Evolutionary conservation across 441 rosid species (phyloP), one percentile per base, ranked within the genome.

Genomic region (Macaranga tanarius): DNA sequence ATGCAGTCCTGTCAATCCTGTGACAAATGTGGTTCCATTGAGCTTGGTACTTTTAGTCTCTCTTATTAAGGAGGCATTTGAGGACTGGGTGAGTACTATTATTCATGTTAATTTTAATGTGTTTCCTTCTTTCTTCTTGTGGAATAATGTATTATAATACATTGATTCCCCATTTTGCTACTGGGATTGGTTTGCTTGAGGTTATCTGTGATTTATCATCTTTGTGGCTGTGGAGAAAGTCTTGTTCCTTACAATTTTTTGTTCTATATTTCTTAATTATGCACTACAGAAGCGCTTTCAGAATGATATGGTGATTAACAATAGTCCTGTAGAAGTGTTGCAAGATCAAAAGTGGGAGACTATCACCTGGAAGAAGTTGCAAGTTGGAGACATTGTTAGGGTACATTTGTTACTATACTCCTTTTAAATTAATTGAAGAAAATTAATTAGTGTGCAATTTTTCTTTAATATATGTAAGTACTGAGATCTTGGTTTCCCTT

Each of bases 51-150:
- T 96, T 79, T 86, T 96, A 25, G 99, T 93, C 72, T 96, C 99
- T 81, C 97, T 96, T 73, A 81, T 92, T 73, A 96, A 96, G 84
- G 99, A 96, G 86, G 99, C 97, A 61, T 96, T 91, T 77, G 99
- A 96, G 89, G 99, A 93, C 79, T 92, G 96, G 99, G 99, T 96
- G 82, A 83, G 94, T 83, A 70, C 55, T 78, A 59, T 3, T 5
- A 22, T 75, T 81, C 70, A 26, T 80, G 51, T 59, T 75, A 0
- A 7, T 75, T 58, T n/a, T 75, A 51, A 52, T 76, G 56, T 40
- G 19, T 72, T 45, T 67, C 50, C 38, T 63, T 56, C 20, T 25
- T 69, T 60, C 45, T 73, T 69, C 17, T 44, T 50, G 5, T 68
- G 52, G 68, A 64, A 67, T 76, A 38, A 59, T 11, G n/a, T 70